Conservation (phyloP, 2,329 filamentous ascomycete genomes). For the Diaporthe nobilis region DNA sequence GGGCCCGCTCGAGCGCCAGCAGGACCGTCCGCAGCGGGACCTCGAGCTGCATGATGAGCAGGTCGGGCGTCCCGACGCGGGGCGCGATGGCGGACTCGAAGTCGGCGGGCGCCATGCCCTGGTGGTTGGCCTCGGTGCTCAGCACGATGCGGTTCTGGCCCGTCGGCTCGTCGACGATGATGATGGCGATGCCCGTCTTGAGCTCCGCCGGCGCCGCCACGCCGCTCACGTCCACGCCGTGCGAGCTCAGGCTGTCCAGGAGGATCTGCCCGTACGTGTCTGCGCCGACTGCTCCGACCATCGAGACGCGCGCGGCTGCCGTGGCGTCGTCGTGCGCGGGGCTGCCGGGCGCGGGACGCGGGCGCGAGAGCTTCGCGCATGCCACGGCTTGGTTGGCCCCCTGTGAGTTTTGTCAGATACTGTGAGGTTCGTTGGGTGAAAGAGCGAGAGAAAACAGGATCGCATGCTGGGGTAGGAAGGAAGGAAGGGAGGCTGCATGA, state of each 20-base stretch:
- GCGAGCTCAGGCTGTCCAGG: constrained; percentile 68
- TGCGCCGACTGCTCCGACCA: constrained; percentile 81
- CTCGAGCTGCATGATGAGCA: constrained; percentile 85
- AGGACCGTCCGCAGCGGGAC: constrained; percentile 78
- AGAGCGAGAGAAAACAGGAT: rapidly evolving
- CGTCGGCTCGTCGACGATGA: constrained; percentile 80
- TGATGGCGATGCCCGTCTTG: constrained; percentile 80
- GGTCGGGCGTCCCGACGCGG: constrained; percentile 61
- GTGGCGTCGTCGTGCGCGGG: constrained; percentile 65
- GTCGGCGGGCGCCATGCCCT: constrained; percentile 27
- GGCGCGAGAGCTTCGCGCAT: constrained; percentile 83
- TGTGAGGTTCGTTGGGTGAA: neutral
- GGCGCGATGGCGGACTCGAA: constrained; percentile 20
- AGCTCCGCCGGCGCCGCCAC: constrained; percentile 60
- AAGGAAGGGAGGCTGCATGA: neutral
- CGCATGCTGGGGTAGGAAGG: neutral
- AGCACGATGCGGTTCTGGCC: constrained; percentile 85
- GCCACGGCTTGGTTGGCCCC: constrained; percentile 96
- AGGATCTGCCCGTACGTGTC: constrained; percentile 76
- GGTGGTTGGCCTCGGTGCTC: constrained; percentile 78
- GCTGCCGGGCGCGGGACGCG: constrained; percentile 43
- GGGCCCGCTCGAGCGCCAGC: constrained; percentile 68
- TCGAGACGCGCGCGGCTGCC: constrained; percentile 64
- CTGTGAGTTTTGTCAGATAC: constrained; percentile 27
- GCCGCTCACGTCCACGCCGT: constrained; percentile 73